Base-by-base conservation (phyloP, 2,329 filamentous ascomycete species). In the Ophiostoma pallidulum region DNA sequence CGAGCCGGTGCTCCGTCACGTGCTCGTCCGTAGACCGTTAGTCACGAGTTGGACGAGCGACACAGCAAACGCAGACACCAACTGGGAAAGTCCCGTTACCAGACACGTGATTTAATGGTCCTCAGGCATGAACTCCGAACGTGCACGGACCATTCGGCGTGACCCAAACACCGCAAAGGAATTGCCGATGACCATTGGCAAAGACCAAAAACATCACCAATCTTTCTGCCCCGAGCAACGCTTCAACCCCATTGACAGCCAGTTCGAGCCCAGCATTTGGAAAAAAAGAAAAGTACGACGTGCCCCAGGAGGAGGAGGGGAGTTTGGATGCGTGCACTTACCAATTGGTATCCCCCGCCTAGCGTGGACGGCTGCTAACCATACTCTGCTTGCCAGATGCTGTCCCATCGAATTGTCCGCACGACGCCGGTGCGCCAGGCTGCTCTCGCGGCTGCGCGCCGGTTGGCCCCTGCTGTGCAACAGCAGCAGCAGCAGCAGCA, bases 381-480 rank as follows among this genome's bases (percentile, higher is more conserved):
- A 22, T 14, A 19, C 19, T n/a, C 24, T 6, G 29, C 28, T 31
- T 9, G 14, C 13, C 59, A 82, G 77, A 82, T 82, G 78, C 71
- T 82, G 63, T 69, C 73, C 56, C 72, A 72, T 66, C 74, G 74
- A 69, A 67, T 82, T 64, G 70, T 66, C 58, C 73, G 74, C 67
- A 70, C 68, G 50, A 62, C 67, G 58, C 65, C 66, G 55, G 57
- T 71, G 60, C 68, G 70, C 57, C 68, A 70, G 60, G 67, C 64
- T 50, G 62, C 68, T 53, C 63, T 72, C 45, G 63, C 68, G 51
- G 65, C 69, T 54, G 61, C 66, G 58, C 70, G 70, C 62, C 69
- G 69, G 61, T 63, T 76, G 28, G 71, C 41, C 19, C 51, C 77
- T 45, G 64, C 73, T 52, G 61, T 72, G 53, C 78, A 82, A 60